These are phyloP conservation scores for Populus hybrid DNA, from an alignment of 441 rosid genomes.

Conservation along the genomic window DNA sequence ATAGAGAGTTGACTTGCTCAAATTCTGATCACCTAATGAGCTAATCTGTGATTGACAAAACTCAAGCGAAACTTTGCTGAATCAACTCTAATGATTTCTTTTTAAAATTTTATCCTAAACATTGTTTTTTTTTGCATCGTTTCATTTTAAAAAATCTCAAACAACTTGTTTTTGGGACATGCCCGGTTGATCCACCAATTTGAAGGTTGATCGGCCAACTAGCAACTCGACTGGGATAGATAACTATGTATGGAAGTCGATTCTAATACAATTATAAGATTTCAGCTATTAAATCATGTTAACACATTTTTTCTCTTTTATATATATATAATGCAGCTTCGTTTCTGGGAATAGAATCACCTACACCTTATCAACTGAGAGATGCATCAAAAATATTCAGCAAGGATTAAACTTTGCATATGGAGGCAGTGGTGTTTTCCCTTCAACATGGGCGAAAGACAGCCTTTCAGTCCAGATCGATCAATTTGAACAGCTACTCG, in stretches of 20 bases:
- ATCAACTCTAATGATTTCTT: too few relatives aligned
- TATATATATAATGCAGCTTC: constrained; percentile 27
- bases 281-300: not conserved
- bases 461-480: constrained; percentile 44
- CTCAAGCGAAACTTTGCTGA: too few relatives aligned
- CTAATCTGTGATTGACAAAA: too few relatives aligned
- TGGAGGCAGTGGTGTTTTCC: constrained; percentile 48
- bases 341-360: constrained; percentile 28
- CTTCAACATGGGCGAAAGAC: constrained; percentile 24
- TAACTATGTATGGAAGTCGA: not conserved
- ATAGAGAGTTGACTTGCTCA: too few relatives aligned
- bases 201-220: too few relatives aligned
- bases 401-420: constrained; percentile 43
- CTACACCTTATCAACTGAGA: constrained; percentile 27
- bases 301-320: not conserved
- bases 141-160: too few relatives aligned
- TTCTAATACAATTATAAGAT: not conserved
- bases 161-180: too few relatives aligned
- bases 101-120: too few relatives aligned
- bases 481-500: constrained; percentile 27
- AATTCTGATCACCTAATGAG: too few relatives aligned
- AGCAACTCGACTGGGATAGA: too few relatives aligned
- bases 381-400: constrained; percentile 4
- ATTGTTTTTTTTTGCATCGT: too few relatives aligned
- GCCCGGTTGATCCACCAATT: too few relatives aligned